A percentile compares a stretch with the other conserved stretches of the same genome.
Evolutionary conservation across 345 rosid species (phyloP).

Genomic region (Salix suchowensis): DNA sequence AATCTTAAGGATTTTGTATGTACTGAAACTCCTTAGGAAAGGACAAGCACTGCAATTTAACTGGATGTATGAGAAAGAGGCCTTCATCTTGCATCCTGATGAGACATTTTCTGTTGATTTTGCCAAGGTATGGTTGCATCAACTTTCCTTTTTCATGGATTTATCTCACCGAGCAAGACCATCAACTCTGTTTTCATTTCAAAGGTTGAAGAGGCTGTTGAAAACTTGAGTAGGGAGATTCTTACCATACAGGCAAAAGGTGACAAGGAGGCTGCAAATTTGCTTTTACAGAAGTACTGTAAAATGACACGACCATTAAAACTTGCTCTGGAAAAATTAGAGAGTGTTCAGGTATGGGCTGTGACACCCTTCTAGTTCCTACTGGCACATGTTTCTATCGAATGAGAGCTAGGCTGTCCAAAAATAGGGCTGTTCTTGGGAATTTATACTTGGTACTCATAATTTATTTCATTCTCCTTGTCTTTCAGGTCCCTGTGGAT

Average conservation of each 20-base stretch:
- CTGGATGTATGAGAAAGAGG: conserved; percentile 84
- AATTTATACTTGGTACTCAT: no score
- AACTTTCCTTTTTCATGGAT: conserved; percentile 1
- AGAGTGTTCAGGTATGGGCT: conserved; percentile 48
- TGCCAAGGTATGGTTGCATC: conserved; percentile 48
- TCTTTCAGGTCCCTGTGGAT: conserved; percentile 71
- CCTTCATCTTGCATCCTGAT: conserved; percentile 56
- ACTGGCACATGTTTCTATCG: not conserved
- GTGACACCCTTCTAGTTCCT: not conserved
- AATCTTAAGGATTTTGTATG: conserved; percentile 14
- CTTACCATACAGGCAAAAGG: conserved; percentile 84
- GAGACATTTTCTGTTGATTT: conserved; percentile 75
- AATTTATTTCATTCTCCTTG: not conserved
- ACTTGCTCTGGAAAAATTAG: conserved; percentile 59
- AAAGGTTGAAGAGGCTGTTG: conserved; percentile 72
- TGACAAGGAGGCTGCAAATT: conserved; percentile 67
- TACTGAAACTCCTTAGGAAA: conserved; percentile 43
- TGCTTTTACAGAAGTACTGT: conserved; percentile 60
- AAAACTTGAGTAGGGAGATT: conserved; percentile 75
- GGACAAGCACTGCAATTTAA: conserved; percentile 93
- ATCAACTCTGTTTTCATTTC: conserved; percentile 14
- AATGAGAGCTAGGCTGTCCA: not conserved
- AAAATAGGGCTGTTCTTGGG: no score
- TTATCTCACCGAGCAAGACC: not conserved
- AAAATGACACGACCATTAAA: conserved; percentile 57